A percentile compares a stretch with the other conserved stretches of the same genome.
Evolutionary conservation across 2,329 filamentous ascomycete genomes (phyloP).

Genomic region (Gaeumannomyces sp.): DNA sequence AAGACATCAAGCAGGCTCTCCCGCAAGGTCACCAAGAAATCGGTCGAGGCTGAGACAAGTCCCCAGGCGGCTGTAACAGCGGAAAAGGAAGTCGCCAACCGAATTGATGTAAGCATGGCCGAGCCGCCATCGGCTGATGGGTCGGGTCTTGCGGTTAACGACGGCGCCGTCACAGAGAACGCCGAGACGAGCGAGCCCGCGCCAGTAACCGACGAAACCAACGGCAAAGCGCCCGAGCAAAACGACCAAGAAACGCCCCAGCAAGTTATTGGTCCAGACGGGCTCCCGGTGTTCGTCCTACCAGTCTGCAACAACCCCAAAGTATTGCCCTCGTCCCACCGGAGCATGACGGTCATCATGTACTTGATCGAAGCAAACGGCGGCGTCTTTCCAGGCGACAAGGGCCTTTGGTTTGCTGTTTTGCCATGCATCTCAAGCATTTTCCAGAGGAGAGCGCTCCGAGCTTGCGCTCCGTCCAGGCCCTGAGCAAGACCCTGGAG

Average conservation of each 20-base stretch:
- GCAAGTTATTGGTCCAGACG: neutral
- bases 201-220: neutral
- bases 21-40: neutral
- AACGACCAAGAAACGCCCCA: neutral
- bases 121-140: slow-evolving; percentile 6
- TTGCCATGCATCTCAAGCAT: slow-evolving; percentile 37
- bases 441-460: slow-evolving; percentile 35
- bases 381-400: slow-evolving; percentile 46
- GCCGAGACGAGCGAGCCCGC: neutral
- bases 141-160: slow-evolving; percentile 9
- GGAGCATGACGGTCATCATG: slow-evolving; percentile 33
- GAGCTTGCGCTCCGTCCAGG: slow-evolving; percentile 31
- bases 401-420: slow-evolving; percentile 42
- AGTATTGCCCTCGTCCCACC: slow-evolving; percentile 17
- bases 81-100: neutral
- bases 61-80: no score
- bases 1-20: neutral
- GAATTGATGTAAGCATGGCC: slow-evolving; percentile 8
- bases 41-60: neutral
- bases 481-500: slow-evolving; percentile 32
- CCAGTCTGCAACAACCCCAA: slow-evolving; percentile 5
- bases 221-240: neutral
- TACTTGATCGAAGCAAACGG: slow-evolving; percentile 33
- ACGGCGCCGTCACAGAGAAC: slow-evolving; percentile 2
- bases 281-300: slow-evolving; percentile 5